Base-by-base conservation (phyloP, 345 rosid genomes). In the Mercurialis annua region DNA sequence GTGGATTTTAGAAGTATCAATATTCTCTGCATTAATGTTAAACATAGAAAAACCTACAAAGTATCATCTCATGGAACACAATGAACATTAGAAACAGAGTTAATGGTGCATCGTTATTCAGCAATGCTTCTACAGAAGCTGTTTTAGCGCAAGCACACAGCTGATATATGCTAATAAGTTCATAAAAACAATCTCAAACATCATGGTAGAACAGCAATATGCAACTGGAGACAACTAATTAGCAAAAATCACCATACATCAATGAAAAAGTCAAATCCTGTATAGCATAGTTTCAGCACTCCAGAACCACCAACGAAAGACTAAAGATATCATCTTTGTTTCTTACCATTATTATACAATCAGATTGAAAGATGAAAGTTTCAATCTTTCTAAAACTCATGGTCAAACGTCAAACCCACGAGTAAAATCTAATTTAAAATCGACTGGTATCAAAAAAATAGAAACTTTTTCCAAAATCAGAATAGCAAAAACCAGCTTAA, bases 351-450 rank as follows among this genome's bases (percentile, higher is more conserved):
- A 26, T n/a, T n/a, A 15, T 33, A 29, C 24, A 7, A 18, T 27
- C 27, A 54, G 50, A 29, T 40, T 24, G 6, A 65, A 11, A 38
- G 26, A 34, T 4, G 26, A 51, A 38, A 17, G 21, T 38, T 52
- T 38, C 21, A 38, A 6, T 42, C 30, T 43, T n/a, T 16, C 10
- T 31, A 34, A 33, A 34, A 16, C 57, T 21, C 34, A 33, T 2
- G 43, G 55, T 34, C 48, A 58, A 59, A 56, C 54, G 10, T 3
- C 43, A 34, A 57, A 68, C 17, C 65, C 71, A 47, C 7, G 10
- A 48, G 29, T 34, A 23, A 31, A 12, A 44, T 56, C 64, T 17
- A 58, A 57, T 46, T 33, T 47, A 46, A 43, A 24, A 68, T 47
- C 62, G 3, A n/a, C 48, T 30, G 3, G 24, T 4, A 30, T 17